Percentiles rank a stretch among this genome's conserved stretches.
Conservation (phyloP, 192 early-diverging fungal species). For the Podila epicladia region DNA sequence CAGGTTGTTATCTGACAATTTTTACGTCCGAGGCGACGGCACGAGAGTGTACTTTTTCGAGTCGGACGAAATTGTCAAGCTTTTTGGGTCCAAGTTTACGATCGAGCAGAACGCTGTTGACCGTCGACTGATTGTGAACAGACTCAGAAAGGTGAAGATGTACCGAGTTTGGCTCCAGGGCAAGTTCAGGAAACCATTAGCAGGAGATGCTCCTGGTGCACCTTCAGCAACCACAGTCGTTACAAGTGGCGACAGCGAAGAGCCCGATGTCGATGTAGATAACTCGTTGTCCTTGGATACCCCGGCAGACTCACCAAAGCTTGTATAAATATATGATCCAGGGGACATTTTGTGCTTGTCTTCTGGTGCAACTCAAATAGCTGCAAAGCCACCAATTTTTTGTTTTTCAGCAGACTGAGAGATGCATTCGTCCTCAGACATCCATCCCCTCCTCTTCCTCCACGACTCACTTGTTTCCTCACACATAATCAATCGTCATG, state of each 20-base stretch:
- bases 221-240: constrained; percentile 30
- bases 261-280: constrained; percentile 17
- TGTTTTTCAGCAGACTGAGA: constrained; percentile 10
- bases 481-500: neutral
- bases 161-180: constrained; percentile 98
- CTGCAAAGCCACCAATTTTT: constrained; percentile 13
- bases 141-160: constrained; percentile 94
- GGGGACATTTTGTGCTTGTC: neutral
- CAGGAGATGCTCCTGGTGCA: constrained; percentile 1
- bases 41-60: constrained; percentile 97
- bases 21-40: constrained; percentile 98
- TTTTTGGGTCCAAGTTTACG: constrained; percentile 69
- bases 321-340: too few species aligned
- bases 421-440: constrained; percentile 1
- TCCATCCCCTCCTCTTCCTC: neutral
- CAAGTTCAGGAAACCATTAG: constrained; percentile 83
- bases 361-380: constrained; percentile 12
- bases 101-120: constrained; percentile 95
- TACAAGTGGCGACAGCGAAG: constrained; percentile 1
- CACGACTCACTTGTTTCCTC: too few species aligned
- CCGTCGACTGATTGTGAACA: constrained; percentile 92
- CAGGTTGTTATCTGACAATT: constrained; percentile 89
- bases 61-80: constrained; percentile 61
- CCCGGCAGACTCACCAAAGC: constrained; percentile 8
- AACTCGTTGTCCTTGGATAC: constrained; percentile 10